Conservation (phyloP, 169 alveolate species). For the Eimeria maxima region DNA sequence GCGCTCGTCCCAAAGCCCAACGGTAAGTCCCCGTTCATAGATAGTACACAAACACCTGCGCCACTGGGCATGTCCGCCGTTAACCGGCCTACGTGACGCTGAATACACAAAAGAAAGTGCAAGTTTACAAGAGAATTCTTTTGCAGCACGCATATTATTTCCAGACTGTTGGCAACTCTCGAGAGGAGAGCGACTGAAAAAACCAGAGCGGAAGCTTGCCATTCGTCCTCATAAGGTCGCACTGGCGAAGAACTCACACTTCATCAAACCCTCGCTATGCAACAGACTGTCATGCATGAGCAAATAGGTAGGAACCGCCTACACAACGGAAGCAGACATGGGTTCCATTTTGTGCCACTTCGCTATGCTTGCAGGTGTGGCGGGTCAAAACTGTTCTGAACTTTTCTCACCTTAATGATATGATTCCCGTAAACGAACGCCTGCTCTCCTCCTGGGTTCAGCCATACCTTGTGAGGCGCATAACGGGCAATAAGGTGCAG, state of each 20-base stretch:
- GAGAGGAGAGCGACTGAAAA: not conserved
- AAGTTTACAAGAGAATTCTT: not conserved
- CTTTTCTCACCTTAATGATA: slow-evolving; percentile 90
- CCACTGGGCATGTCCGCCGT: slow-evolving; percentile 85
- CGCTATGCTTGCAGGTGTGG: not conserved
- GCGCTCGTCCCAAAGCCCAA: slow-evolving; percentile 97
- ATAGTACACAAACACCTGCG: slow-evolving; percentile 83
- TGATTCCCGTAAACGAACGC: slow-evolving; percentile 96
- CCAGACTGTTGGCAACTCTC: not conserved
- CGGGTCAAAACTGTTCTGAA: not conserved
- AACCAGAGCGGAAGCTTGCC: not conserved
- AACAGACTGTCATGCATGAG: not conserved
- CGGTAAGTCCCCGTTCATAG: slow-evolving; percentile 82
- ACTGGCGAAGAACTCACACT: not conserved
- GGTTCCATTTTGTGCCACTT: not conserved
- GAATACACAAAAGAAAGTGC: not conserved
- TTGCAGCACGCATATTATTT: not conserved
- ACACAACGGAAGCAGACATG: not conserved
- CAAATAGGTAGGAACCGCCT: not conserved
- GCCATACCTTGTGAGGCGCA: slow-evolving; percentile 96
- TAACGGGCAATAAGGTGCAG: slow-evolving; percentile 95
- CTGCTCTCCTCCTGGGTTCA: slow-evolving; percentile 96
- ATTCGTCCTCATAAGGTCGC: not conserved
- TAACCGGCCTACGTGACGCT: slow-evolving; percentile 93
- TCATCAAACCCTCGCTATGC: not conserved